These are phyloP conservation scores for Misopates orontium DNA, from an alignment of 257 asterid species.

Conservation along the genomic window DNA sequence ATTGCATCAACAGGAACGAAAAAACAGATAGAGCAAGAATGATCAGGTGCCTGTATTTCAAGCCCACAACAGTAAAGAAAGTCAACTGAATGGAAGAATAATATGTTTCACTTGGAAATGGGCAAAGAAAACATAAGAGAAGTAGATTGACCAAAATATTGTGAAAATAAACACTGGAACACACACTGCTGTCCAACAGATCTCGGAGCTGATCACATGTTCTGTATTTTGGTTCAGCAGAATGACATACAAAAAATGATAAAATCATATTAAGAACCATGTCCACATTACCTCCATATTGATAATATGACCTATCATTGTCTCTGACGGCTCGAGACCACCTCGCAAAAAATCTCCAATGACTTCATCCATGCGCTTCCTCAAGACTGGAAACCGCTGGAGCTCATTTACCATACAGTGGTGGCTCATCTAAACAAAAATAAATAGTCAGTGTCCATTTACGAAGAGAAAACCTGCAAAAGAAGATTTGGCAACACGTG, in stretches of 20 bases:
- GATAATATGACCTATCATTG: conserved; percentile 81
- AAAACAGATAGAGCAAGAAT: neutral
- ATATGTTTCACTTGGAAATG: no score
- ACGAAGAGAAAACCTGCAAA: conserved; percentile 14
- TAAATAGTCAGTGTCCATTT: conserved; percentile 12
- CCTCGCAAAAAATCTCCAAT: conserved; percentile 70
- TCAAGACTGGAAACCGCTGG: conserved; percentile 80
- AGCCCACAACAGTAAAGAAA: neutral
- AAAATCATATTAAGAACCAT: neutral
- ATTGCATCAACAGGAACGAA: no score
- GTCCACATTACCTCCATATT: conserved; percentile 74
- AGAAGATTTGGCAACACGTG: neutral
- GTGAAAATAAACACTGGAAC: neutral
- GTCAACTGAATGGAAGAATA: neutral
- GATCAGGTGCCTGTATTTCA: neutral
- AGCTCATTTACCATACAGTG: conserved; percentile 75
- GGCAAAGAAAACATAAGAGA: no score
- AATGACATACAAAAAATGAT: neutral
- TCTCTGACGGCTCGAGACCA: conserved; percentile 84
- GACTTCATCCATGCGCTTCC: conserved; percentile 79
- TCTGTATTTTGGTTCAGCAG: neutral
- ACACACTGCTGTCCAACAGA: neutral
- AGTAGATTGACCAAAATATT: neutral
- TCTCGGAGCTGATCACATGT: neutral
- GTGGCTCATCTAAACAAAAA: conserved; percentile 76